Base-by-base conservation (phyloP, 2,329 filamentous ascomycete species). In the Phaeosphaeria sp. region DNA sequence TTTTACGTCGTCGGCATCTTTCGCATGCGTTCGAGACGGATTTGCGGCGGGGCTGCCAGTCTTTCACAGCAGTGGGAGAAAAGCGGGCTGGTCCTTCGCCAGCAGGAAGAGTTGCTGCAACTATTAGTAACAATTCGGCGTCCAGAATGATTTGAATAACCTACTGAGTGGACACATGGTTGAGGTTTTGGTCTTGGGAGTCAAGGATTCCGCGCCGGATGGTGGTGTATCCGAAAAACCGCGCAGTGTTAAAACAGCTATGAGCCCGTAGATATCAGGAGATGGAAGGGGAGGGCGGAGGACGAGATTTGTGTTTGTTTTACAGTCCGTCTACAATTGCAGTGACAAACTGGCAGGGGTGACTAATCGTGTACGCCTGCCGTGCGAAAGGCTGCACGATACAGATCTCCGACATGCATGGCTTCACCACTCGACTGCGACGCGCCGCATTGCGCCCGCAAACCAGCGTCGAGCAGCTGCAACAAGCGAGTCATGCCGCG, bases 21-120 rank as follows among this genome's bases (percentile, higher is more conserved):
- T 77, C 74, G 56, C 74, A 77, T 17, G 74, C 74, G 55, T 77
- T 77, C 43, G 74, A 74, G 9, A 77, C 74, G 6, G 74, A 75
- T 63, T 77, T 77, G 33, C 72, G 57, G 24, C 74, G 56, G 1
- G 74, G 71, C 33, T 74, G 72, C 74, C 74, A 77, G 46, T 76
- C 72, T 48, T 68, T 70, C 20, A 75, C 70, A 25, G 71, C 62
- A 22, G 65, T 63, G 3, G 73, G 72, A 18, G 73, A 73, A 60
- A 73, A 74, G 48, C 68, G 62, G 49, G 53, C 63, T 9, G 72
- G 70, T 2, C 68, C 71, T 53, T 76, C 74, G 27, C 66, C 71
- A 15, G 62, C 50, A 49, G 74, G 74, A 21, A 76, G 55, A 51
- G 74, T 67, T 30, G 71, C 72, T 74, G 44, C 39, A 17, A 21